phyloP scores from a whole-genome alignment of 1,284 basidiomycete genomes.

The Pseudozyma hubeiensis region DNA sequence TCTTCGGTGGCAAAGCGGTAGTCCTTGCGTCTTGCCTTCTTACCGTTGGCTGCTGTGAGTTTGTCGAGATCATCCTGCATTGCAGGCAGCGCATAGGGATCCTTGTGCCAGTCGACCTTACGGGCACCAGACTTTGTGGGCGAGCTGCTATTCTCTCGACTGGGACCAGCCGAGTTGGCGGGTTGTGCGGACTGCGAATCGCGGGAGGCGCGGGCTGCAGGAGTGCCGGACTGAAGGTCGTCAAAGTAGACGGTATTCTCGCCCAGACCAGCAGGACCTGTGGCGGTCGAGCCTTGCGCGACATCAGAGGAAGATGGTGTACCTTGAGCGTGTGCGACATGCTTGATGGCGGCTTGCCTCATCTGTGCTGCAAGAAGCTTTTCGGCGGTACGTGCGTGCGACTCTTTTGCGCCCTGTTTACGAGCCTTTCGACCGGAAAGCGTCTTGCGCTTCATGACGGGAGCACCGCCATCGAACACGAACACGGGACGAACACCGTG shows the following conservation, averaged over 20 bases:
- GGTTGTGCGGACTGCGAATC: conserved; percentile 73
- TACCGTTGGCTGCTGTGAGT: conserved; percentile 37
- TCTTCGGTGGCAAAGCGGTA: conserved; percentile 66
- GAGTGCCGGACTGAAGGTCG: conserved; percentile 35
- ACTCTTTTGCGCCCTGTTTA: conserved; percentile 71
- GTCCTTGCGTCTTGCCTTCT: conserved; percentile 52
- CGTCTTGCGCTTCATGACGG: conserved; percentile 70
- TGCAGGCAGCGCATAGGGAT: conserved; percentile 65
- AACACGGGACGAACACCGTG: conserved; percentile 85
- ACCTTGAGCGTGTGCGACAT: conserved; percentile 69
- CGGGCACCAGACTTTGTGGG: conserved; percentile 70
- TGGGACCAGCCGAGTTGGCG: conserved; percentile 17
- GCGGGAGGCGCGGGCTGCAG: conserved; percentile 72
- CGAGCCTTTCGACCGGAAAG: conserved; percentile 73
- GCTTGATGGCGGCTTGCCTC: conserved; percentile 86
- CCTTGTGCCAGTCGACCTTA: conserved; percentile 61
- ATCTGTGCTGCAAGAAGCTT: conserved; percentile 92
- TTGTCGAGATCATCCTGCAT: conserved; percentile 57
- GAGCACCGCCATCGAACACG: conserved; percentile 83
- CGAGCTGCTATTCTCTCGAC: conserved; percentile 55
- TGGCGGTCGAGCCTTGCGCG: background rate
- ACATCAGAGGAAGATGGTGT: conserved; percentile 17
- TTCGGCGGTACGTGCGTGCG: conserved; percentile 73
- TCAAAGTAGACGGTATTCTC: conserved; percentile 71
- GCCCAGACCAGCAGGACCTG: conserved; percentile 40